A percentile compares a stretch with the other conserved stretches of the same genome.
Evolutionary conservation across 345 rosid species (phyloP).

Genomic region (Arabidopsis suecica): DNA sequence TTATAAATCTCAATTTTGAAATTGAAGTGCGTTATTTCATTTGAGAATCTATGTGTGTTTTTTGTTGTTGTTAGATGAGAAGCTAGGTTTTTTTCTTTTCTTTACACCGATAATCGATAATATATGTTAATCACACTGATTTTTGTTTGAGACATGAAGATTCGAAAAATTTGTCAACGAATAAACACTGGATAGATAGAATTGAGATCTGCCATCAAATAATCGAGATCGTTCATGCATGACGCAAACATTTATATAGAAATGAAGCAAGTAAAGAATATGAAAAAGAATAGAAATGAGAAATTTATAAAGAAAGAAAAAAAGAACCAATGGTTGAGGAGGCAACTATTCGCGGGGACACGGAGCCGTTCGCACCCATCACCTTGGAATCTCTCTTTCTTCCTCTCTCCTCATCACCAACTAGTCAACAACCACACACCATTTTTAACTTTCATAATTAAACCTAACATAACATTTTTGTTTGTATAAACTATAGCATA

Average conservation of each 20-base stretch:
- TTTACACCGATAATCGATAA: no score
- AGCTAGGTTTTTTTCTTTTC: no score
- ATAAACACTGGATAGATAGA: not conserved
- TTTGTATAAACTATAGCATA: not conserved
- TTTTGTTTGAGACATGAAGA: not conserved
- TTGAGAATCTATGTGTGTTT: not conserved
- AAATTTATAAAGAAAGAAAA: not conserved
- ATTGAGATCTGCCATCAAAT: not conserved
- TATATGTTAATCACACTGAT: not conserved
- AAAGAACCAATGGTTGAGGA: constrained; percentile 55
- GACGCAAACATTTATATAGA: constrained; percentile 10
- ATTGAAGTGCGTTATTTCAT: not conserved
- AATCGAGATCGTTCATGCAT: constrained; percentile 45
- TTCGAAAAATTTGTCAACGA: not conserved
- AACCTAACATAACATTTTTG: not conserved
- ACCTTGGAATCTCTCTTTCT: constrained; percentile 51
- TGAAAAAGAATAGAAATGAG: not conserved
- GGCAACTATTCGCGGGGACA: constrained; percentile 60
- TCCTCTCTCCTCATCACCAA: constrained; percentile 38
- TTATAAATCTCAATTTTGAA: not conserved
- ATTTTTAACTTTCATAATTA: not conserved
- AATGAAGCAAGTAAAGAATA: not conserved
- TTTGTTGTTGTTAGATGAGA: no score
- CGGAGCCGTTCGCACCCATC: constrained; percentile 63
- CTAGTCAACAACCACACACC: constrained; percentile 47